Evolutionary conservation across 1,139 yeast genomes (phyloP).

Genomic region (Yamadazyma sp.): DNA sequence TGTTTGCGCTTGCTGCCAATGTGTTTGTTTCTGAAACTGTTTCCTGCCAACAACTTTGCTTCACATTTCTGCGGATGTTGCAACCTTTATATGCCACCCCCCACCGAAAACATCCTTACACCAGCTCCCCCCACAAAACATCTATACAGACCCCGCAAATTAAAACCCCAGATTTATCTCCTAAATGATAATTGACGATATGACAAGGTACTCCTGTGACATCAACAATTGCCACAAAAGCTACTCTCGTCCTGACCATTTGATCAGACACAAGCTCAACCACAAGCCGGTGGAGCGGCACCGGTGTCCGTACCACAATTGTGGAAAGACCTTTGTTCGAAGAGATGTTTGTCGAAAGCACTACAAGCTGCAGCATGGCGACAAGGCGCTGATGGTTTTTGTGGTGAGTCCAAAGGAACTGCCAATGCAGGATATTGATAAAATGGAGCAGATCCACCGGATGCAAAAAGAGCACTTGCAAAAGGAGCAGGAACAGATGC

Average conservation of each 20-base stretch:
- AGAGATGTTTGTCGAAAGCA: conserved; percentile 27
- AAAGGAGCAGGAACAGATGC: background rate
- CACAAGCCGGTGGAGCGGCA: conserved; percentile 32
- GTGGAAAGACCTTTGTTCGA: conserved; percentile 44
- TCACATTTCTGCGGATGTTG: background rate
- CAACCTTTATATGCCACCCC: background rate
- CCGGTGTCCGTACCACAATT: conserved; percentile 34
- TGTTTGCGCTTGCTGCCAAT: background rate
- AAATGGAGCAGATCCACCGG: too few relatives aligned
- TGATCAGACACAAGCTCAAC: conserved; percentile 43
- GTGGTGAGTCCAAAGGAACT: too few relatives aligned
- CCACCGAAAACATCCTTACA: conserved; percentile 1
- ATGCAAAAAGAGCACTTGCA: background rate
- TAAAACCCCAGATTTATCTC: background rate
- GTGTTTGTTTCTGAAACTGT: too few relatives aligned
- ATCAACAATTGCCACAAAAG: conserved; percentile 34
- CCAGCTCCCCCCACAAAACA: conserved; percentile 4
- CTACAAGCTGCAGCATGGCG: conserved; percentile 11
- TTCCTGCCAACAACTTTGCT: too few relatives aligned
- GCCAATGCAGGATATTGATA: too few relatives aligned
- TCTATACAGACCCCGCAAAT: too few relatives aligned
- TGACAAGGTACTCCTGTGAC: conserved; percentile 3
- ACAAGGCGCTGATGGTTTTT: background rate
- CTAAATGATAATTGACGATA: too few relatives aligned
- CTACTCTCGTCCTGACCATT: conserved; percentile 44